Evolutionary conservation across 2,329 filamentous ascomycete genomes (phyloP), one percentile per base, ranked within the genome.

Genomic region (Pseudogymnoascus sp.): DNA sequence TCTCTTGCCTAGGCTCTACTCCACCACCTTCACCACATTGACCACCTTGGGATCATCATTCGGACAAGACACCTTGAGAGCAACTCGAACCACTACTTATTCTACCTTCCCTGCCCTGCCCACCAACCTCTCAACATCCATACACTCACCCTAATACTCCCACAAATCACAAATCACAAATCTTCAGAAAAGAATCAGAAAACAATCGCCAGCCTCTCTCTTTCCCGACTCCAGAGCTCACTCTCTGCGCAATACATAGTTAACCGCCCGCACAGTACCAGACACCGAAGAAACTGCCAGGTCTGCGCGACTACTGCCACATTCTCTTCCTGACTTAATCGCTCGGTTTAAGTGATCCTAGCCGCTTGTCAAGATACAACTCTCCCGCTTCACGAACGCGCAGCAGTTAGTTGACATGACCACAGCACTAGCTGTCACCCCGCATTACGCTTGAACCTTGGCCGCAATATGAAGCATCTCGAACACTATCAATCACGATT

Each of bases 381-480:
- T 33, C 25, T 33, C n/a, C 49, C 58, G n/a, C 33, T 25, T 39
- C 36, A 39, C 19, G 12, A 25, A 16, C 33, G 33, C 33, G 5
- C 12, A 12, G 33, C 58, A 39, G 36, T 41, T 25, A 60, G 58
- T 60, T 60, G 58, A 41, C 58, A 60, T 60, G 58, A 38, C 33
- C 33, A 38, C 36, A 38, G 58, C 58, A 60, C 58, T 60, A 39
- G 58, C 58, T 60, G 58, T 41, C 58, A 38, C 36, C 36, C 58
- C 58, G 33, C 33, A 38, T 41, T 38, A 30, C 58, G 58, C 60
- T 62, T 35, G 42, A 61, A 64, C 58, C 52, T 58, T 63, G 60
- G 63, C 60, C 68, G 67, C 70, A 73, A 70, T 67, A 73, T 73
- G 72, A 69, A 71, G 70, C 64, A 69, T 70, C 66, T 68, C 61